Percentiles rank a stretch among this genome's conserved stretches.
phyloP scores from a whole-genome alignment of 2,329 filamentous ascomycete genomes.

The Fusarium albidum region DNA sequence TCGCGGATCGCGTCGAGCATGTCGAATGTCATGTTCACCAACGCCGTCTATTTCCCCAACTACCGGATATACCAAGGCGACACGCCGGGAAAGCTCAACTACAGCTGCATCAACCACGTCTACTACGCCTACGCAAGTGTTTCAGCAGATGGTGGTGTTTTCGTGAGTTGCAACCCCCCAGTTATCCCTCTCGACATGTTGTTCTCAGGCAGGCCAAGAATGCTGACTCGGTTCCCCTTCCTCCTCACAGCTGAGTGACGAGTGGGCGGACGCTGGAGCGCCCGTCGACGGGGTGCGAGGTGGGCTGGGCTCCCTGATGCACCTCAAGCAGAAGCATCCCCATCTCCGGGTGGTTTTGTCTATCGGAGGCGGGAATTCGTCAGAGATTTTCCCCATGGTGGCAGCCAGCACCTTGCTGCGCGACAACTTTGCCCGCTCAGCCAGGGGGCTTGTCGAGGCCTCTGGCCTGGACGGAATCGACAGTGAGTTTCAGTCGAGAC shows the following conservation, averaged over 20 bases:
- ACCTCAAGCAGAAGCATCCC: constrained; percentile 74
- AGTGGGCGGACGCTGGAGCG: constrained; percentile 77
- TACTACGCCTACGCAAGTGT: constrained; percentile 86
- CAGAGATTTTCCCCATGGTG: constrained; percentile 72
- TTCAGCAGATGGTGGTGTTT: constrained; percentile 74
- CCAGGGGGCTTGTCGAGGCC: constrained; percentile 71
- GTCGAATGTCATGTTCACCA: constrained; percentile 65
- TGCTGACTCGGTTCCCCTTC: constrained; percentile 39
- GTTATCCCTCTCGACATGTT: constrained; percentile 8
- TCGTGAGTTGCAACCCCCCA: constrained; percentile 62
- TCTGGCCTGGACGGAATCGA: constrained; percentile 73
- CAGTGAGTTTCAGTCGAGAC: constrained; percentile 56
- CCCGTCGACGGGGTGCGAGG: constrained; percentile 76
- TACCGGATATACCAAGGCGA: constrained; percentile 76
- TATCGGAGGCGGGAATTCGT: constrained; percentile 73
- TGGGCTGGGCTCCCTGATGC: constrained; percentile 76
- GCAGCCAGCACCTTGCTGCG: constrained; percentile 67
- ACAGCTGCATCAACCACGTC: constrained; percentile 80
- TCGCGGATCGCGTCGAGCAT: constrained; percentile 55
- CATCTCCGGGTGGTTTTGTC: constrained; percentile 80
- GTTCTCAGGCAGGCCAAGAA: constrained; percentile 13
- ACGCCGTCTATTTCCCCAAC: constrained; percentile 88
- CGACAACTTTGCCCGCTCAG: constrained; percentile 75
- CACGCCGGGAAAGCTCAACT: constrained; percentile 76
- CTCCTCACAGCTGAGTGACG: constrained; percentile 75